phyloP scores from a whole-genome alignment of 2,329 filamentous ascomycete genomes.

The Fonsecaea erecta region DNA sequence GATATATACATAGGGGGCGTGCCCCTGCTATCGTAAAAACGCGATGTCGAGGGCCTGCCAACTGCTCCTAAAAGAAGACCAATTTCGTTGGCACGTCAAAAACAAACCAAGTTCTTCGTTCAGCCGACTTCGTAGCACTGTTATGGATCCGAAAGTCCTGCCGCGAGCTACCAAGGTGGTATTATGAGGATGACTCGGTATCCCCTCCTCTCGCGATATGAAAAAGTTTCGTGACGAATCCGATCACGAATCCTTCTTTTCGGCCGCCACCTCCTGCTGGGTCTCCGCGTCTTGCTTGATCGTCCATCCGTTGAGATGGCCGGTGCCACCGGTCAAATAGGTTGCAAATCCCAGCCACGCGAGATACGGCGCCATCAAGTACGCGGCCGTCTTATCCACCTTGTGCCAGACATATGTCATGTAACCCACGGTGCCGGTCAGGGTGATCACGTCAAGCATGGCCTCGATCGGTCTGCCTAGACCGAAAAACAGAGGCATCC shows the following conservation, averaged over 20 bases:
- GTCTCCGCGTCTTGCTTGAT: constrained; percentile 44
- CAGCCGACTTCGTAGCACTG: neutral
- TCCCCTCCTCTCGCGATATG: neutral
- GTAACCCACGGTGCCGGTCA: constrained; percentile 74
- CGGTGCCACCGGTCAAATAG: constrained; percentile 75
- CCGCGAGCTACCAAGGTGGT: neutral
- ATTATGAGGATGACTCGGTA: neutral
- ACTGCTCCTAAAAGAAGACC: neutral
- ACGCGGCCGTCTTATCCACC: constrained; percentile 73
- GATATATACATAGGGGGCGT: neutral
- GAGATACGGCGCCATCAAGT: constrained; percentile 78
- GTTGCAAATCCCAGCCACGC: constrained; percentile 87
- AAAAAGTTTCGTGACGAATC: neutral
- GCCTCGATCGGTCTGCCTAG: constrained; percentile 73
- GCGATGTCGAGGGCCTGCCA: neutral
- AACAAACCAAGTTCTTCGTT: neutral
- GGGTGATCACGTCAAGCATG: constrained; percentile 72
- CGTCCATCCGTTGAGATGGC: constrained; percentile 72
- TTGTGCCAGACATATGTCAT: constrained; percentile 76
- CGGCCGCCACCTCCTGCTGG: neutral
- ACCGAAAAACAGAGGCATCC: constrained; percentile 94
- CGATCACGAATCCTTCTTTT: constrained; percentile 16
- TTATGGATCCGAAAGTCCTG: neutral
- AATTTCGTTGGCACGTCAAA: neutral
- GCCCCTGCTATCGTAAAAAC: neutral